Conservation (phyloP, 1,284 basidiomycete species). For the Marasmius oreades region DNA sequence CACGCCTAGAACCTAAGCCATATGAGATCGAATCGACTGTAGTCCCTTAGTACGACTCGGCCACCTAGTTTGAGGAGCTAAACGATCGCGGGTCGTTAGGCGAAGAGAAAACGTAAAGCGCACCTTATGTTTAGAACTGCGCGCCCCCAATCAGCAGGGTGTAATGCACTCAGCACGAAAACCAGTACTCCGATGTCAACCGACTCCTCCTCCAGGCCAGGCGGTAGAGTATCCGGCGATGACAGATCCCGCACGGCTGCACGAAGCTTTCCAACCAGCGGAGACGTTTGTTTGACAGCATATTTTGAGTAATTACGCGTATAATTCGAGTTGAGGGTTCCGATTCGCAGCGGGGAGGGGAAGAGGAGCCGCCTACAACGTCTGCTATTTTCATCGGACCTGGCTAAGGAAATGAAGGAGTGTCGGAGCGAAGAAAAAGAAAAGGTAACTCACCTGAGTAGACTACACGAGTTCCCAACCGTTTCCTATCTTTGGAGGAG, state of each 20-base stretch:
- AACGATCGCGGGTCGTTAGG: not conserved
- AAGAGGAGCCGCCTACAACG: constrained; percentile 95
- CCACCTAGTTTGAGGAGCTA: constrained; percentile 92
- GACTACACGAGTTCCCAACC: constrained; percentile 81
- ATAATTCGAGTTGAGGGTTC: constrained; percentile 79
- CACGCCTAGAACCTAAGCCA: constrained; percentile 91
- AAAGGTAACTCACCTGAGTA: constrained; percentile 49
- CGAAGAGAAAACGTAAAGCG: constrained; percentile 13
- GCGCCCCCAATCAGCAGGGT: constrained; percentile 88
- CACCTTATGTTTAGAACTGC: constrained; percentile 85
- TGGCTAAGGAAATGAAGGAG: constrained; percentile 44
- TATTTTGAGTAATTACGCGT: constrained; percentile 84
- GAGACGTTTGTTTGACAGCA: constrained; percentile 79
- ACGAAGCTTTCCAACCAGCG: constrained; percentile 68
- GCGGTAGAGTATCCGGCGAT: constrained; percentile 57
- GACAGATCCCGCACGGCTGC: constrained; percentile 93
- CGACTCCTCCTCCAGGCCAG: constrained; percentile 50
- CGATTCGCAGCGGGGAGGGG: constrained; percentile 81
- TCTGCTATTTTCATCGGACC: constrained; percentile 77
- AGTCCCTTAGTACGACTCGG: constrained; percentile 85
- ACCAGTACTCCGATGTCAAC: constrained; percentile 92
- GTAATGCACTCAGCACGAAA: constrained; percentile 92
- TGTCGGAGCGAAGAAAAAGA: not conserved
- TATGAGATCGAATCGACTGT: constrained; percentile 91
- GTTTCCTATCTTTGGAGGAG: constrained; percentile 92